Evolutionary conservation across 2,329 filamentous ascomycete genomes (phyloP), one percentile per base, ranked within the genome.

Genomic region (Calonectria multiphialidica): DNA sequence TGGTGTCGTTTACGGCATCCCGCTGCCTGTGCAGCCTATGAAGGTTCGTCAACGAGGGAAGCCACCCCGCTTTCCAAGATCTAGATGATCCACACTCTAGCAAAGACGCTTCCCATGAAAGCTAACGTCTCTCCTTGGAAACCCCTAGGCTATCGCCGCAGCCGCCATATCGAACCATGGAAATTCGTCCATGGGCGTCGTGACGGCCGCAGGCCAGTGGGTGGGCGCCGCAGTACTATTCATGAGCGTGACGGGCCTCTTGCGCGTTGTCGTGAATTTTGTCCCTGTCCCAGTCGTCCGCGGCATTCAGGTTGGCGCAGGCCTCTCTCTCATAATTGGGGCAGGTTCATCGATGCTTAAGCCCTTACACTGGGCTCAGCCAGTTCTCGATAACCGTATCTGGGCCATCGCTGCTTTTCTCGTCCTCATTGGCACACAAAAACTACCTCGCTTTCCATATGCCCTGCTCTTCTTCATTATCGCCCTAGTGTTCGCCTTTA

Each of bases 251-350:
- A 97, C 95, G 0, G 95, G 96, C 0, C 84, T 97, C n/a, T 86
- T 98, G 37, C 88, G 88, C 70, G 93, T 92, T 88, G 92, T 95
- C 64, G 92, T 94, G 10, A 85, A 87, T n/a, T 87, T 92, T 16
- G 93, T 97, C 10, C 96, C 96, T 0, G 90, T 96, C 16, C 94
- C 96, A 0, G 93, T 98, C 0, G 93, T 98, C 66, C 98, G 98
- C 81, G 96, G 96, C 35, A 98, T 98, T 76, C 97, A 98, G 84
- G 91, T 98, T 59, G 96, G 96, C 44, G 96, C 96, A 5, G 96
- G 96, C 1, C 87, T 98, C 59, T 95, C 93, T 18, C 89, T 98
- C 18, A 90, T 95, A 66, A 89, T 98, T 70, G 93, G 94, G 15
- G 94, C 95, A 9, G 95, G 94, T 3, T 87, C 88, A 0, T 89